Evolutionary conservation across 306 rosid species (phyloP), one percentile per base, ranked within the genome.

Genomic region (Hippophae gyantsensis): DNA sequence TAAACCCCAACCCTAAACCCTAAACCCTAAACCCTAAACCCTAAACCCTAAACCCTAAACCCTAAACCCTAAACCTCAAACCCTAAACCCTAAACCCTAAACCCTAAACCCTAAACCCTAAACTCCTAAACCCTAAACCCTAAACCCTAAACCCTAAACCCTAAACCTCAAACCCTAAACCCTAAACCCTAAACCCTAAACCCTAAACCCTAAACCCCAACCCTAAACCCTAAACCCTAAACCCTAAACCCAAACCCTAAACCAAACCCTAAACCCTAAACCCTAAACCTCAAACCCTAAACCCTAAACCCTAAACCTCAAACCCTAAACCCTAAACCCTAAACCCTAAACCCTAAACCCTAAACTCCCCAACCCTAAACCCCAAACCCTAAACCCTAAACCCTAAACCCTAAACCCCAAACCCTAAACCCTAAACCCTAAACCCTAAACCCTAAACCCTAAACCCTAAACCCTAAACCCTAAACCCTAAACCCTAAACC

Each of bases 61-160:
- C 72, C 42, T 43, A 43, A 43, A 43, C 72, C 58, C 26, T 14
- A 23, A 42, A 44, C 65, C 58, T 42, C 14, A 43, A 50, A 27
- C 59, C 51, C 42, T n/a, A 58, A 50, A 43, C 67, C 66, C 40
- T 0, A 45, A 38, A 27, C 58, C 72, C 57, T 5, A 42, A 27
- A n/a, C 57, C 7, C n/a, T n/a, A n/a, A n/a, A n/a, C n/a, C n/a
- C n/a, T n/a, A n/a, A n/a, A n/a, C n/a, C n/a, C n/a, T n/a, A n/a
- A 42, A 60, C 18, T 65, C 59, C 53, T 41, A 68, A 68, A 18
- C 52, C 60, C 53, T 10, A 45, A 53, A 10, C 69, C 65, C 57
- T 5, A 23, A 44, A 38, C 65, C 72, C 57, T 10, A 42, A 52
- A 42, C 65, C 59, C 53, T 18, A 68, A 68, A 18, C 52, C 60